Conservation (phyloP, 1,284 basidiomycete genomes). For the Cryptococcus neoformans region DNA sequence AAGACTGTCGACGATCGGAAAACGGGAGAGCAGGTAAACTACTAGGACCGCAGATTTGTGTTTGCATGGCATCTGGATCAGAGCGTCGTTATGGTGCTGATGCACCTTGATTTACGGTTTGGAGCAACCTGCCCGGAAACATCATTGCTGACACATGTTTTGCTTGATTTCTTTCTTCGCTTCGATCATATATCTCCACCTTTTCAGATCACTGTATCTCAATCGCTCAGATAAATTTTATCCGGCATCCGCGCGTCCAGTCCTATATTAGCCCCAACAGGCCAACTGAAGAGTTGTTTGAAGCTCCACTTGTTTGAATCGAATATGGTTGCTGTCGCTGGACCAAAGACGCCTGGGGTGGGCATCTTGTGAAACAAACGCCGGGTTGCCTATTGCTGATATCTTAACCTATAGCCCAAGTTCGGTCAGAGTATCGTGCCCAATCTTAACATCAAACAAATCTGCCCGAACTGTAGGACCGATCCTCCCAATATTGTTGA, state of each 20-base stretch:
- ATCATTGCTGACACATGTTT: slow-evolving; percentile 7
- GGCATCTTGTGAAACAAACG: neutral
- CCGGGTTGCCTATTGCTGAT: slow-evolving; percentile 16
- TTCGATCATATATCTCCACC: neutral
- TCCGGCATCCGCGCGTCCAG: neutral
- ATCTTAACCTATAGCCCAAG: slow-evolving; percentile 24
- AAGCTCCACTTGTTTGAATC: neutral
- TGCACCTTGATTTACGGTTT: neutral
- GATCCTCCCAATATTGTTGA: slow-evolving; percentile 93
- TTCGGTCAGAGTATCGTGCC: slow-evolving; percentile 56
- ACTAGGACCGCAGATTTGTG: too few species aligned
- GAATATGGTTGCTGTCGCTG: slow-evolving; percentile 30
- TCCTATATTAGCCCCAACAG: too few species aligned
- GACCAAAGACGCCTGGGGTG: slow-evolving; percentile 35
- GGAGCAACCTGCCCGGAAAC: neutral
- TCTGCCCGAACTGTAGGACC: slow-evolving; percentile 91
- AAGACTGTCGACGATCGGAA: too few species aligned
- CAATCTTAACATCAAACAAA: slow-evolving; percentile 79
- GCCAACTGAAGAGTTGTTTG: too few species aligned
- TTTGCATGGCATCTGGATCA: neutral
- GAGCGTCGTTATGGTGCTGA: neutral
- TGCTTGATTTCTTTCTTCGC: neutral
- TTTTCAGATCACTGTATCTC: slow-evolving; percentile 10
- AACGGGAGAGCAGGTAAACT: too few species aligned
- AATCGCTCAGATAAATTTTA: neutral